Conservation (phyloP, 1,284 basidiomycete species). For the Moesziomyces sp. region DNA sequence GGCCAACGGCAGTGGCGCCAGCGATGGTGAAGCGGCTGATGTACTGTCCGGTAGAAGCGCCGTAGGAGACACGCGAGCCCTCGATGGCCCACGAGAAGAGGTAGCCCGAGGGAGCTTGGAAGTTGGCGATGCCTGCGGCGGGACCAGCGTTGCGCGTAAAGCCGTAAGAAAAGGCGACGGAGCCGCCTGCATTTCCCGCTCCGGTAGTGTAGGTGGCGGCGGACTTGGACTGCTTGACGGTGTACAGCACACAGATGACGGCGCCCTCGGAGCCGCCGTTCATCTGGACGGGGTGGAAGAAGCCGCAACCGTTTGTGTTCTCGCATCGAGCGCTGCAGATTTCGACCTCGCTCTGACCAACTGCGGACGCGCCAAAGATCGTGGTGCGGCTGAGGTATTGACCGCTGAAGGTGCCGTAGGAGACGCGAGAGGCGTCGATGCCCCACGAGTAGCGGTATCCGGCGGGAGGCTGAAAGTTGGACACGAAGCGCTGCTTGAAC, state of each 20-base stretch:
- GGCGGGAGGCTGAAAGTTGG: conserved; percentile 7
- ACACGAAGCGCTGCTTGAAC: conserved; percentile 8
- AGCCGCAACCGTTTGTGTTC: conserved; percentile 4
- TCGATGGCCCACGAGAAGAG: conserved; percentile 23
- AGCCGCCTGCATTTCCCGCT: conserved; percentile 10
- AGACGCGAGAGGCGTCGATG: conserved; percentile 14
- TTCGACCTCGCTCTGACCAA: conserved; percentile 17
- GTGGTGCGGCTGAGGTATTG: conserved; percentile 21
- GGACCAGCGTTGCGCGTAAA: conserved; percentile 7
- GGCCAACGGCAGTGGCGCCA: conserved; percentile 9
- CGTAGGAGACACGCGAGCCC: conserved; percentile 17
- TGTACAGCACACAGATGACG: conserved; percentile 34
- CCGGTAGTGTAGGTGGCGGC: conserved; percentile 8
- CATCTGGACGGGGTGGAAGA: conserved; percentile 33
- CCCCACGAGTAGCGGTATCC: conserved; percentile 23
- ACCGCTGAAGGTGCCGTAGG: conserved; percentile 14
- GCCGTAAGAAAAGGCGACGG: conserved; percentile 23
- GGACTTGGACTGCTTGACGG: conserved; percentile 15
- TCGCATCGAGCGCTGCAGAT: conserved; percentile 14
- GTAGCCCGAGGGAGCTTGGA: conserved; percentile 16
- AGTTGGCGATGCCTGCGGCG: conserved; percentile 1
- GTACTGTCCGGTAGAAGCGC: conserved; percentile 19
- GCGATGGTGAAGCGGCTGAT: conserved; percentile 15
- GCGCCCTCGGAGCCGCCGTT: conserved; percentile 14
- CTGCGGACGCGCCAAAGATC: conserved; percentile 7